Base-by-base conservation (phyloP, 805 yeast species). In the Candida ponderosae region DNA sequence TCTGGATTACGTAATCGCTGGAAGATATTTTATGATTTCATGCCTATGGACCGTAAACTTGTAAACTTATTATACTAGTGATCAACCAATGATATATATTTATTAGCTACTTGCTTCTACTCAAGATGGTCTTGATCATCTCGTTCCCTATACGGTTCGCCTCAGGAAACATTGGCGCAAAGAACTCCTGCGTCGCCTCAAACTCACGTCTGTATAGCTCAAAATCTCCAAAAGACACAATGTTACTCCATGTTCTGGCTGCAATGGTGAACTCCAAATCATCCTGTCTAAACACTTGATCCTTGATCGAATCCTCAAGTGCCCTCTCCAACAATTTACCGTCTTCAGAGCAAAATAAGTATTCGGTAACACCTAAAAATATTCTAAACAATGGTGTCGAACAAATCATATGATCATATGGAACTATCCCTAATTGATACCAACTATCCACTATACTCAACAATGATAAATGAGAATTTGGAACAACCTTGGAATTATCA, bases 381-480 rank as follows among this genome's bases (percentile, higher is more conserved):
- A 93, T 87, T 55, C 97, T 72, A 56, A 90, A 93, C 23, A 68
- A 56, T 11, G 98, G 98, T 0, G 98, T 93, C 1, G 96, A 85
- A 55, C 97, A 90, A 41, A 90, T 89, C 62, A 90, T 89, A 60
- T 93, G 98, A 57, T 90, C 96, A 54, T 93, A 90, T 5, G 98
- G 98, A 27, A 83, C 81, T 31, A 93, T 87, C 1, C 81, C 82
- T 31, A 86, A 62, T 44, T 79, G 79, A 51, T 72, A 75, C 98
- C 98, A 93, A 53, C 93, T 80, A 59, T 93, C 97, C 2, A 86
- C 97, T 33, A 93, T 88, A 1, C 95, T 94, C 39, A 93, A 62
- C 29, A 93, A 61, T 2, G 96, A 83, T 34, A 93, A 64, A 58
- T 93, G 98, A 4, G 96, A 85, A 57, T 93, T 93, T 32, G 94